Evolutionary conservation across 2,329 filamentous ascomycete species (phyloP).

Genomic region (Magnaporthales sp.): DNA sequence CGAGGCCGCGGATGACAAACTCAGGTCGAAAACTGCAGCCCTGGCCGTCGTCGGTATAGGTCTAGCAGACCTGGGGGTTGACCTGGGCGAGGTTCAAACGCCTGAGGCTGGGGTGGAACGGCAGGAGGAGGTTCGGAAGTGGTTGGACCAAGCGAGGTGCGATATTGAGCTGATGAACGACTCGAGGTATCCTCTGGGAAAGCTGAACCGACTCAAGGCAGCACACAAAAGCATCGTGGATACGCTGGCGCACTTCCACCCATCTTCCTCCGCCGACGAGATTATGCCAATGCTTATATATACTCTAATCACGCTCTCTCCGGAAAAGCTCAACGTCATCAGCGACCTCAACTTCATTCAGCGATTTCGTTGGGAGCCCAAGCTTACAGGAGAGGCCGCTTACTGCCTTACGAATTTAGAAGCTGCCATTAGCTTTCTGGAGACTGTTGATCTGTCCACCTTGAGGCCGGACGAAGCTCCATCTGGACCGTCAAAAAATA

Average conservation of each 20-base stretch:
- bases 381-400: constrained; percentile 86
- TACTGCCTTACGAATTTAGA: constrained; percentile 96
- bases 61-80: constrained; percentile 72
- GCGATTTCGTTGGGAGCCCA: constrained; percentile 75
- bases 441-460: constrained; percentile 89
- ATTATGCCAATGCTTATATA: constrained; percentile 97
- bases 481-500: constrained; percentile 55
- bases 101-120: constrained; percentile 50
- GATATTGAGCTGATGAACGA: constrained; percentile 77
- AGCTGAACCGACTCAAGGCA: constrained; percentile 78
- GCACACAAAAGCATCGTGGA: constrained; percentile 95
- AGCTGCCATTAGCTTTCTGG: constrained; percentile 85
- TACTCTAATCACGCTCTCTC: constrained; percentile 82
- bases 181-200: constrained; percentile 80
- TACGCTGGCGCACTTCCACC: constrained; percentile 59
- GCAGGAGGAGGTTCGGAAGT: constrained; percentile 60
- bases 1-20: constrained; percentile 87
- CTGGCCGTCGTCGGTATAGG: constrained; percentile 87
- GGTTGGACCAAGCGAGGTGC: constrained; percentile 60
- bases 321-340: constrained; percentile 78
- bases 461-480: constrained; percentile 71
- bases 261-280: constrained; percentile 88
- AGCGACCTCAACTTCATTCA: constrained; percentile 96
- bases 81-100: constrained; percentile 52
- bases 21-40: constrained; percentile 88